A percentile compares a stretch with the other conserved stretches of the same genome.
Conservation (phyloP, 1,284 basidiomycete species). For the Trametes polyzona region DNA sequence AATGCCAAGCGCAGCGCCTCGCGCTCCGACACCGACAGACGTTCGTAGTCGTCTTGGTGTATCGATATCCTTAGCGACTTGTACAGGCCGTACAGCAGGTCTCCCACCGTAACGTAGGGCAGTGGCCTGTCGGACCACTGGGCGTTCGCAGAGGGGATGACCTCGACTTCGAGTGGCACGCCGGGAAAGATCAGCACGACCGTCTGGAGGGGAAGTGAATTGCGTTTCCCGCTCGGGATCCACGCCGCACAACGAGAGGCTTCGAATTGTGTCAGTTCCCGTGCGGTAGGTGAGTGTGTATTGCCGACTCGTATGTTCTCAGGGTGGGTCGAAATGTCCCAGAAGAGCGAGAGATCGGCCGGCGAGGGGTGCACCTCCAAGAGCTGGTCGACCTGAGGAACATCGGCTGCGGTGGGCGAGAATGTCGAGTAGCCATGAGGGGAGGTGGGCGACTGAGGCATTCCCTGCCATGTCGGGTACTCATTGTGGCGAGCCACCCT, state of each 20-base stretch:
- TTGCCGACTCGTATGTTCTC: constrained; percentile 18
- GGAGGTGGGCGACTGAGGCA: not conserved
- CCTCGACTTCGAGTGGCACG: constrained; percentile 16
- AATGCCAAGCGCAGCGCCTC: constrained; percentile 18
- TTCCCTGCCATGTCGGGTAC: constrained; percentile 11
- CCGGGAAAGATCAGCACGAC: constrained; percentile 15
- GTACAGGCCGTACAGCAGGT: constrained; percentile 25
- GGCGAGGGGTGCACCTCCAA: constrained; percentile 7
- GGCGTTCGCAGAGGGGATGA: constrained; percentile 10
- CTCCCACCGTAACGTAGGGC: constrained; percentile 26
- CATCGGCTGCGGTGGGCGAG: not conserved
- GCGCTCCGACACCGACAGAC: constrained; percentile 6
- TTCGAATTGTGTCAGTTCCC: constrained; percentile 5
- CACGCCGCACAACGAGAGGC: constrained; percentile 18
- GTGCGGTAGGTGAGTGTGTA: constrained; percentile 4
- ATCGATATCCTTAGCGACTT: constrained; percentile 16
- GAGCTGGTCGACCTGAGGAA: constrained; percentile 14
- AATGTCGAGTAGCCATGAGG: not conserved
- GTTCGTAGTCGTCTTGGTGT: constrained; percentile 6
- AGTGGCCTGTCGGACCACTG: constrained; percentile 14
- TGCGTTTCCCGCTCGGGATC: constrained; percentile 9
- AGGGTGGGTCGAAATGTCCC: constrained; percentile 21
- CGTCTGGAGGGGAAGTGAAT: constrained; percentile 4
- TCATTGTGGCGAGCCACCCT: constrained; percentile 4
- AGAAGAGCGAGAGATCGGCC: constrained; percentile 12